Base-by-base conservation (phyloP, 768 basidiomycete species). In the Pisolithus tinctorius region DNA sequence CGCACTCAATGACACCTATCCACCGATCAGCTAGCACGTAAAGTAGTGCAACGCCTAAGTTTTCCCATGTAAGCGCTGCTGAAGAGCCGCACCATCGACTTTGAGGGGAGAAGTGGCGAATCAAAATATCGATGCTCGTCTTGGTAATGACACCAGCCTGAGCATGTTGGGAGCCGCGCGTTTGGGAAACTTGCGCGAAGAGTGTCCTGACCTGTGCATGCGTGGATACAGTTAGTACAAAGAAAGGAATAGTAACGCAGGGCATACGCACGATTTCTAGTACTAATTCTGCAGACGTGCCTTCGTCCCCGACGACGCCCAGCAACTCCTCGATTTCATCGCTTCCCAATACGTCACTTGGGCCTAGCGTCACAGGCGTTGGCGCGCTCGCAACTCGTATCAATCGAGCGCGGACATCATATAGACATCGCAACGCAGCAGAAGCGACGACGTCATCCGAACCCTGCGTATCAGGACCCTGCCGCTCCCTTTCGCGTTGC, bases 1-100 rank as follows among this genome's bases (percentile, higher is more conserved):
- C 80, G 59, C 60, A 90, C 88, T 90, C 83, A n/a, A 89, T 57
- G 25, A 77, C 60, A n/a, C 79, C 74, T n/a, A 91, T 65, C 84
- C 84, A 88, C 60, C 83, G 68, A 54, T 83, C 79, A 14, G 81
- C 57, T 3, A 86, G 45, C 61, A 85, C 64, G 51, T 80, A 75
- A 55, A 87, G 57, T 10, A 83, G 55, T 5, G 79, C 79, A 20
- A 85, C 60, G 52, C 47, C 75, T 73, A 49, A 56, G 52, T 45
- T 64, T 27, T 64, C 66, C 31, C 58, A 61, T 17, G 64, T 65
- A 37, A 82, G 60, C 10, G 67, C 59, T 50, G 72, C 70, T 2
- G 68, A 63, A 38, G 68, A 60, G 5, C 82, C 81, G 10, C 71
- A 73, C 82, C 83, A 83, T 3, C 49, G 45, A 16, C 55, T 50